Base-by-base conservation (phyloP, 2,329 filamentous ascomycete genomes). In the Colletotrichum brevisporum region DNA sequence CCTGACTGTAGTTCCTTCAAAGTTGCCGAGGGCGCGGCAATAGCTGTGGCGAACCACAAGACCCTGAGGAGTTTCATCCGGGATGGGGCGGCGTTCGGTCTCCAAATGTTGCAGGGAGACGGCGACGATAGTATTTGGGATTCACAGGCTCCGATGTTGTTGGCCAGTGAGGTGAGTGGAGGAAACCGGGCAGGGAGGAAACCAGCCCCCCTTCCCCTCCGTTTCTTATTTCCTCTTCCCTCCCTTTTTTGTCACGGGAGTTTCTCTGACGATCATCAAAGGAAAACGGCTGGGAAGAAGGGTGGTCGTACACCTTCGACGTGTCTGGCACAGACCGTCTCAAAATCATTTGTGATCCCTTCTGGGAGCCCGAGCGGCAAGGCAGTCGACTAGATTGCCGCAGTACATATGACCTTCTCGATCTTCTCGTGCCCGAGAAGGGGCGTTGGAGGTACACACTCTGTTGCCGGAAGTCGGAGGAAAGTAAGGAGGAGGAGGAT, bases 11-110 rank as follows among this genome's bases (percentile, higher is more conserved):
- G 61, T 16, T 41, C 61, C 1, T 58, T 64, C 18, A 58, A 43
- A 2, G 57, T 41, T 9, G 53, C 53, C 27, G 18, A 13, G 16
- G 61, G 52, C 12, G 61, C 24, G 4, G 61, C 52, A 2, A 6
- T 56, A 6, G 61, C 61, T 3, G 24, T 15, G 2, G 43, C 27
- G 12, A 31, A 6, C 2, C 5, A 2, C 2, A 39, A 48, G n/a
- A 21, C 43, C 16, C 10, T 64, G 0, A 2, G 6, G 24, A n/a
- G 41, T 15, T 64, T 41, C 15, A 56, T 64, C 5, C 18, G 41
- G 26, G 48, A 43, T 2, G 61, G 61, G 6, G 61, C 61, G 6
- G 27, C 43, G 2, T 64, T 64, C 6, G 61, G 61, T 16, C 41
- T 64, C 5, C 61, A 64, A n/a, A 57, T 51, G 61, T 13, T 27